Conservation (phyloP, 148 eudicot genomes). For the Bassia scoparia region DNA sequence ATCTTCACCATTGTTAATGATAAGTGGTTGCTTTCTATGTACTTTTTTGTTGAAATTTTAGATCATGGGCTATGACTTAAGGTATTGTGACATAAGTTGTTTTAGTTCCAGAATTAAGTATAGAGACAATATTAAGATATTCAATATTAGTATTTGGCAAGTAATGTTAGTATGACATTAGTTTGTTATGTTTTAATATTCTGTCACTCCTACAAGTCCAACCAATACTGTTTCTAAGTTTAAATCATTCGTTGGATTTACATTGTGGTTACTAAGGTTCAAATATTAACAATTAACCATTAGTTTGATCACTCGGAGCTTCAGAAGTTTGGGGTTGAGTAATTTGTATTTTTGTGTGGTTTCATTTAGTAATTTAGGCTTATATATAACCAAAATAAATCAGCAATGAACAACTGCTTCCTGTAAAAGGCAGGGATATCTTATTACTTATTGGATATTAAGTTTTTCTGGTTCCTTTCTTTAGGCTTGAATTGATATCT, state of each 20-base stretch:
- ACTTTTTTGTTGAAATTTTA: neutral
- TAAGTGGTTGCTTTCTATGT: neutral
- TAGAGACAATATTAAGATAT: neutral
- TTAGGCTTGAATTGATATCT: constrained; percentile 4
- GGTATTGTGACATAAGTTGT: no score
- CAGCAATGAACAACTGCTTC: neutral
- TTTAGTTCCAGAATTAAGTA: neutral
- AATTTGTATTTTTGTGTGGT: neutral
- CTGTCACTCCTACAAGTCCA: neutral
- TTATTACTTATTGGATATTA: neutral
- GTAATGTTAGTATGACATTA: neutral
- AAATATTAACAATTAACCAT: neutral
- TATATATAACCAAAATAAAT: neutral
- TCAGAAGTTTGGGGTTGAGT: neutral
- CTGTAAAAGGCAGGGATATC: neutral
- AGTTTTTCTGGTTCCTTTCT: neutral
- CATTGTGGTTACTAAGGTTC: neutral
- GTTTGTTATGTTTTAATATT: neutral
- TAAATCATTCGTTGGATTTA: neutral
- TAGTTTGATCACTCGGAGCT: neutral
- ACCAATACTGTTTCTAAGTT: neutral
- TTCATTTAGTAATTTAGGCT: neutral
- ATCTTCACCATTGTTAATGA: neutral
- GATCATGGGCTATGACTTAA: neutral
- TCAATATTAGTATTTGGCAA: neutral